A percentile compares a stretch with the other conserved stretches of the same genome.
Conservation (phyloP, 257 asterid species). For the Solanum bulbocastanum region DNA sequence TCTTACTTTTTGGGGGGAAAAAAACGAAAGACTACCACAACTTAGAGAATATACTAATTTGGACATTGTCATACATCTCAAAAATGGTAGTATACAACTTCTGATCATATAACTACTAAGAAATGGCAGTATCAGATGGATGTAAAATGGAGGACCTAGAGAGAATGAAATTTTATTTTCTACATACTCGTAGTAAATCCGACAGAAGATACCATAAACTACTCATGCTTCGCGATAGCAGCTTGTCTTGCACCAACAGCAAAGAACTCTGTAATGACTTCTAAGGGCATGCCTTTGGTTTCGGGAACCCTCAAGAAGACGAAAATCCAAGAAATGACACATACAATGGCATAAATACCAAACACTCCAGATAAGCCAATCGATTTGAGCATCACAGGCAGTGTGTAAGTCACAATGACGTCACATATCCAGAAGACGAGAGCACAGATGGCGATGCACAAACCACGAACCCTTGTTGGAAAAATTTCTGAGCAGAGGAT, state of each 20-base stretch:
- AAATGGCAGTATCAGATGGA: neutral
- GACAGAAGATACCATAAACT: neutral
- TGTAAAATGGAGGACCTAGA: neutral
- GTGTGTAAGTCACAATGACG: conserved; percentile 71
- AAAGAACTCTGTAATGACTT: conserved; percentile 75
- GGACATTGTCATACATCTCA: neutral
- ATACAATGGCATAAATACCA: conserved; percentile 60
- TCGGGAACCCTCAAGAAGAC: conserved; percentile 72
- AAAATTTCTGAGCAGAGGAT: conserved; percentile 84
- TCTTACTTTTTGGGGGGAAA: neutral
- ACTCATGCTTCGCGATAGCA: conserved; percentile 26
- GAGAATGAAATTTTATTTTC: neutral
- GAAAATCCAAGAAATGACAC: conserved; percentile 58
- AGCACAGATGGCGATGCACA: conserved; percentile 84
- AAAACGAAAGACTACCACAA: neutral
- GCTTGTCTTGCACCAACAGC: conserved; percentile 66
- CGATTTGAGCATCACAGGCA: conserved; percentile 67
- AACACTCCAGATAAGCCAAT: conserved; percentile 78
- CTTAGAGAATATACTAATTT: neutral
- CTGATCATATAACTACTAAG: neutral
- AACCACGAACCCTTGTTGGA: conserved; percentile 85
- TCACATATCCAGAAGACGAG: conserved; percentile 86
- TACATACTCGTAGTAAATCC: neutral
- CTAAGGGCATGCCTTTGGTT: conserved; percentile 87
- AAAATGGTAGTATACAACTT: neutral